Percentiles rank a stretch among this genome's conserved stretches.
phyloP scores from a whole-genome alignment of 164 flowering plant genomes.

The Vitis amurensis region DNA sequence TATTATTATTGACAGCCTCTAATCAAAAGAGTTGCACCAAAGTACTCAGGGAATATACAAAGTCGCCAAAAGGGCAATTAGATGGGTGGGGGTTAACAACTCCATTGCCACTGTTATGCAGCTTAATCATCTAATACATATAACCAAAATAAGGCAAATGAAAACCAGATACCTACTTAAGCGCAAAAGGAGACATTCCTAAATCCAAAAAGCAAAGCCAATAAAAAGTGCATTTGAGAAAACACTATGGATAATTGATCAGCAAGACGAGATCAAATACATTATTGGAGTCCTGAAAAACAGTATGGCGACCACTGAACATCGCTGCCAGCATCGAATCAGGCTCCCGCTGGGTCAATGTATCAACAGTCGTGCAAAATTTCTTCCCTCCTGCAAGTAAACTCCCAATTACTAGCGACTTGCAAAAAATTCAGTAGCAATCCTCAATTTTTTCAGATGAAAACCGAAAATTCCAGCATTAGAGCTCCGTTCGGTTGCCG shows the following conservation, averaged over 20 bases:
- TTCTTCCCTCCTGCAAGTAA: constrained; percentile 77
- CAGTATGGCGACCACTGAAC: constrained; percentile 92
- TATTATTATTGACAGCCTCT: no score
- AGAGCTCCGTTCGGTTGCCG: neutral
- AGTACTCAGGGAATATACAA: no score
- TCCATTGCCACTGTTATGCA: no score
- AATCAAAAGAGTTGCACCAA: no score
- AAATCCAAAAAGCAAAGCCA: neutral
- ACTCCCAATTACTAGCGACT: no score
- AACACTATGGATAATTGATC: neutral
- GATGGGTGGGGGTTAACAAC: no score
- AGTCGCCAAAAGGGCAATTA: no score
- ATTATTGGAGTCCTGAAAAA: constrained; percentile 57
- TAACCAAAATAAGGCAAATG: no score
- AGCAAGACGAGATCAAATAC: constrained; percentile 21
- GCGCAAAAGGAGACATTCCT: neutral
- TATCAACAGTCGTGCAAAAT: constrained; percentile 77
- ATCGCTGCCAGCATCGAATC: constrained; percentile 96
- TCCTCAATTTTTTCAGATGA: neutral
- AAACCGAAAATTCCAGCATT: neutral
- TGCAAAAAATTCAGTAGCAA: neutral
- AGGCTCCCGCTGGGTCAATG: constrained; percentile 86
- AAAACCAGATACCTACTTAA: no score
- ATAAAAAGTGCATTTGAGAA: neutral
- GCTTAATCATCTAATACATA: no score